Evolutionary conservation across 768 basidiomycete species (phyloP).

Genomic region (Gautieria morchelliformis): DNA sequence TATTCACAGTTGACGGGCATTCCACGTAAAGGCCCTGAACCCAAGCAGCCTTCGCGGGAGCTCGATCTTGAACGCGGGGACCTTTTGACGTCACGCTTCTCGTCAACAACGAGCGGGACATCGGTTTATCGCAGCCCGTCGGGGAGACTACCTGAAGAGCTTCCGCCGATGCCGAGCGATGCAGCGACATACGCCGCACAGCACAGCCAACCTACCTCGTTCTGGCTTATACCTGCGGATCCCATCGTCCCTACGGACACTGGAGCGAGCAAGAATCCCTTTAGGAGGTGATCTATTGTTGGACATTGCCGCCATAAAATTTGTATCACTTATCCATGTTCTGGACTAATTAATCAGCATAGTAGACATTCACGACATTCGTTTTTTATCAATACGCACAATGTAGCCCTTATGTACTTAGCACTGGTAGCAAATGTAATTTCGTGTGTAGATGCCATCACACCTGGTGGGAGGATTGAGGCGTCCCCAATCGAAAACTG

Average conservation of each 20-base stretch:
- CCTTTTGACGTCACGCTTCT: conserved; percentile 38
- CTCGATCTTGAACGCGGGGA: conserved; percentile 14
- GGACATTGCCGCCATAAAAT: neutral
- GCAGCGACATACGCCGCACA: conserved; percentile 47
- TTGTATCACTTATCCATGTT: neutral
- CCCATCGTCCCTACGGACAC: conserved; percentile 32
- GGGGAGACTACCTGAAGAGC: conserved; percentile 16
- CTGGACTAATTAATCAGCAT: too few species aligned
- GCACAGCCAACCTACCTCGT: neutral
- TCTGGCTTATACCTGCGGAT: conserved; percentile 16
- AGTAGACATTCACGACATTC: too few species aligned
- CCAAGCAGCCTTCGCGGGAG: conserved; percentile 61
- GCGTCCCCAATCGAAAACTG: too few species aligned
- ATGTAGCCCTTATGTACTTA: too few species aligned
- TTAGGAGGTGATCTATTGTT: conserved; percentile 20
- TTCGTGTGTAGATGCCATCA: too few species aligned
- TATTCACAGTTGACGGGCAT: conserved; percentile 64
- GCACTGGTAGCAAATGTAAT: too few species aligned
- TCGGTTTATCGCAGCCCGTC: conserved; percentile 24
- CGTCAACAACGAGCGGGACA: conserved; percentile 34
- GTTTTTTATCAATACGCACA: too few species aligned
- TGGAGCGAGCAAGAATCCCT: conserved; percentile 38
- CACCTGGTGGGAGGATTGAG: too few species aligned
- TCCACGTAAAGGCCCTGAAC: conserved; percentile 51
- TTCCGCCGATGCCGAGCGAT: conserved; percentile 33